phyloP scores from a whole-genome alignment of 163 green algal species.

The Chloromonas sp. region DNA sequence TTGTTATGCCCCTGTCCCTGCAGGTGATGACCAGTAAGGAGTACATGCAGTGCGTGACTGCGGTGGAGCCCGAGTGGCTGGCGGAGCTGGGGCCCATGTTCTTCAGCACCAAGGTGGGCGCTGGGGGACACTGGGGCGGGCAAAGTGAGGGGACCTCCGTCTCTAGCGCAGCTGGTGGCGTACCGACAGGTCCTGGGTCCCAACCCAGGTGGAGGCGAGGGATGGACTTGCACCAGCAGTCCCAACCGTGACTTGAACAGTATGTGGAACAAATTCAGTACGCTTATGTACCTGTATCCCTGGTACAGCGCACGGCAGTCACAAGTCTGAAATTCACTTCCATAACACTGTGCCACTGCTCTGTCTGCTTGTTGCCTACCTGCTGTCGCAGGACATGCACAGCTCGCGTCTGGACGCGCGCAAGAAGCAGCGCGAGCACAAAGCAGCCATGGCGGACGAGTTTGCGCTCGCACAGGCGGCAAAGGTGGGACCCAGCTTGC shows the following conservation, averaged over 20 bases:
- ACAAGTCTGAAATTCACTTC: no score
- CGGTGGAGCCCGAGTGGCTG: slow-evolving; percentile 96
- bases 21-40: slow-evolving; percentile 89
- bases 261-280: no score
- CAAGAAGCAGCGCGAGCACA: slow-evolving; percentile 47
- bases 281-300: no score
- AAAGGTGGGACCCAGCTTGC: slow-evolving; percentile 33
- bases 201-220: no score
- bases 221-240: no score
- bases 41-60: slow-evolving; percentile 96
- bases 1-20: not conserved
- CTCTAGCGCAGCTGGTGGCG: no score
- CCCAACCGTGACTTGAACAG: no score
- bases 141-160: no score
- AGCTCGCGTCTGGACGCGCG: slow-evolving; percentile 57
- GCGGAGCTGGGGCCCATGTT: slow-evolving; percentile 97
- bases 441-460: slow-evolving; percentile 48
- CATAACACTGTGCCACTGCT: no score
- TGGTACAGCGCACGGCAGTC: no score
- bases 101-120: slow-evolving; percentile 87
- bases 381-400: slow-evolving; percentile 51
- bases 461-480: slow-evolving; percentile 22
- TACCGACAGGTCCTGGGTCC: no score
- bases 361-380: not conserved
- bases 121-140: not conserved